These are phyloP conservation scores for Aspergillus conjunctus DNA, from an alignment of 495 filamentous ascomycete species.

Conservation along the genomic window DNA sequence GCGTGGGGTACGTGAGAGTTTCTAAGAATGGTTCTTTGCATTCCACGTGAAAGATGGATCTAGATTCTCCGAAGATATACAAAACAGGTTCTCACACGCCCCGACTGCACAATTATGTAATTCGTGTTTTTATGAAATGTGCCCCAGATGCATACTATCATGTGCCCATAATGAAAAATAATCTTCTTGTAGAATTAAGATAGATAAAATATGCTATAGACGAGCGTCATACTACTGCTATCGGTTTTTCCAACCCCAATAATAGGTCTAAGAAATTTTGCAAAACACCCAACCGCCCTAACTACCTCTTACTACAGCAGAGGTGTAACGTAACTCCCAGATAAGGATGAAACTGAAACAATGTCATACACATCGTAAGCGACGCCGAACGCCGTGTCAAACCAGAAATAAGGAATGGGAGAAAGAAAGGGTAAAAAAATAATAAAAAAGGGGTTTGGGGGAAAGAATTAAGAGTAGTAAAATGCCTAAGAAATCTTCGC, in stretches of 20 bases:
- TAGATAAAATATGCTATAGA: conserved; percentile 19
- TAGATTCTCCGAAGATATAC: too few relatives aligned
- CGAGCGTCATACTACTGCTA: conserved; percentile 13
- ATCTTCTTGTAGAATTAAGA: not conserved
- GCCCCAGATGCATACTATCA: not conserved
- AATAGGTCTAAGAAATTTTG: conserved; percentile 23
- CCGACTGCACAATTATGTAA: too few relatives aligned
- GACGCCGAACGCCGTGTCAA: conserved; percentile 30
- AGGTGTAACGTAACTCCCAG: conserved; percentile 1
- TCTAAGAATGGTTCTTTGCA: too few relatives aligned
- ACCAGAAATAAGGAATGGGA: conserved; percentile 15
- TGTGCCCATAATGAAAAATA: conserved; percentile 4
- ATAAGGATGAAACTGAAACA: conserved; percentile 20
- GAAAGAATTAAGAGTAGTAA: conserved; percentile 10
- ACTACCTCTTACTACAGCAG: conserved; percentile 7
- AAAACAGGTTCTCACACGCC: too few relatives aligned
- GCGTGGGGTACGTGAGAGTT: too few relatives aligned
- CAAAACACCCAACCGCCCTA: conserved; percentile 17
- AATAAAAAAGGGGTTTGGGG: conserved; percentile 19
- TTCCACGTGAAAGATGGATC: too few relatives aligned
- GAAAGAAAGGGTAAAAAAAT: conserved; percentile 18
- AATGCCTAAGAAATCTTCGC: conserved; percentile 12
- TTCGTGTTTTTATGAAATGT: too few relatives aligned
- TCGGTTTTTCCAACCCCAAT: conserved; percentile 22
- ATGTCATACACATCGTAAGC: conserved; percentile 32